A percentile compares a stretch with the other conserved stretches of the same genome.
Evolutionary conservation across 2,329 filamentous ascomycete species (phyloP).

Genomic region (Ceratocystis eucalypticola): DNA sequence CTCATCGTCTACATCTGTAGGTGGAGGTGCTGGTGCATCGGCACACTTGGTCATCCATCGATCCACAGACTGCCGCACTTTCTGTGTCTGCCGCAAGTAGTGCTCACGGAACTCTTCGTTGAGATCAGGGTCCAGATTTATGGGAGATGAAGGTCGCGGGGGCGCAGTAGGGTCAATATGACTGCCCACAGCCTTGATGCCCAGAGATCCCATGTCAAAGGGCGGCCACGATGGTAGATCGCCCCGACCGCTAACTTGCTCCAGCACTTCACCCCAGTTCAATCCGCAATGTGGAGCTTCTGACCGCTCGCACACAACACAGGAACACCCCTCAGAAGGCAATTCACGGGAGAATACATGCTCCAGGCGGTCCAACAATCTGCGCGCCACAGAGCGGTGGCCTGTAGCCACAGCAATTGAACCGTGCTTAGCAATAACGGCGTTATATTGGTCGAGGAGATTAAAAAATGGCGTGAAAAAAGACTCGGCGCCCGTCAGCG

Average conservation of each 20-base stretch:
- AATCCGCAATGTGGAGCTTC: conserved; percentile 56
- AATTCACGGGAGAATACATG: conserved; percentile 91
- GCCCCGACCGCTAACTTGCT: conserved; percentile 77
- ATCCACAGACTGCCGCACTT: conserved; percentile 82
- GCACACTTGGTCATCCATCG: conserved; percentile 75
- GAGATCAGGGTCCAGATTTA: conserved; percentile 82
- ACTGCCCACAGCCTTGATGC: conserved; percentile 44
- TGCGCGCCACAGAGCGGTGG: conserved; percentile 83
- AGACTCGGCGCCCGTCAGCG: conserved; percentile 52
- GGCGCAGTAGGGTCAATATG: conserved; percentile 48
- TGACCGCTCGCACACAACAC: conserved; percentile 61
- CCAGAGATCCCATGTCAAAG: conserved; percentile 56
- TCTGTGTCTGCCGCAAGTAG: conserved; percentile 81
- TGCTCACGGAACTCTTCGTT: conserved; percentile 87
- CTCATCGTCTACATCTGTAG: conserved; percentile 85
- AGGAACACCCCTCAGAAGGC: conserved; percentile 70
- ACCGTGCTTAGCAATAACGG: conserved; percentile 68
- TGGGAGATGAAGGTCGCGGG: conserved; percentile 44
- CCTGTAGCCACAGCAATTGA: conserved; percentile 91
- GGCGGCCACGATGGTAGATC: conserved; percentile 83
- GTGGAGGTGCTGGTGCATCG: conserved; percentile 58
- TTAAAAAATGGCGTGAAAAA: conserved; percentile 74
- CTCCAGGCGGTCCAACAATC: conserved; percentile 78
- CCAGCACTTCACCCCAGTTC: conserved; percentile 90
- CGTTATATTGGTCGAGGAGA: conserved; percentile 72